These are phyloP conservation scores for Alternaria angustiovoidea DNA, from an alignment of 2,329 filamentous ascomycete genomes.

Conservation along the genomic window DNA sequence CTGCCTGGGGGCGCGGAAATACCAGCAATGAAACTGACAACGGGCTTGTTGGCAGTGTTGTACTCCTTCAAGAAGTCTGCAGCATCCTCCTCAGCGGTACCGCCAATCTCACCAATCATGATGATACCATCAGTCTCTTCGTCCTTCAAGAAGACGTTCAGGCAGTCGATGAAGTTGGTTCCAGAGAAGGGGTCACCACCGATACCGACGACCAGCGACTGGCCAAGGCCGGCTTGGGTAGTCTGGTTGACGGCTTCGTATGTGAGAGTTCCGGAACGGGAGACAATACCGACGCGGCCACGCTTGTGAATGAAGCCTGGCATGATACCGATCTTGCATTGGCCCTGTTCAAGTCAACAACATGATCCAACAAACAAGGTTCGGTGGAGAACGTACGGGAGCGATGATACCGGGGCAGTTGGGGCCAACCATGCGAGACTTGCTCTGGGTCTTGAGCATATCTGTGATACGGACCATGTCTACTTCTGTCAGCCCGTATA, in stretches of 20 bases:
- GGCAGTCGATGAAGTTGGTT: conserved; percentile 99
- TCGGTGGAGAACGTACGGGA: conserved; percentile 57
- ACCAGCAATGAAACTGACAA: conserved; percentile 97
- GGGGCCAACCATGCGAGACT: conserved; percentile 94
- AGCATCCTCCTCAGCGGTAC: conserved; percentile 95
- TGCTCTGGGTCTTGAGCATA: conserved; percentile 96
- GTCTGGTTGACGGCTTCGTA: conserved; percentile 99
- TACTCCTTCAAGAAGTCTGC: conserved; percentile 93
- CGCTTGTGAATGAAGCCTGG: conserved; percentile 99
- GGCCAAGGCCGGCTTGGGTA: conserved; percentile 93
- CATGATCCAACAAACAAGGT: neutral
- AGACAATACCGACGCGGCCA: conserved; percentile 98
- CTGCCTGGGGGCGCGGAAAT: conserved; percentile 96
- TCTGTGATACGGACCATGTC: conserved; percentile 99
- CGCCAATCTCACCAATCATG: conserved; percentile 99
- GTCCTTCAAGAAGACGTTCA: conserved; percentile 95
- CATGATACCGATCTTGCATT: conserved; percentile 99
- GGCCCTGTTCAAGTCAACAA: conserved; percentile 65
- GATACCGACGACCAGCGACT: conserved; percentile 97
- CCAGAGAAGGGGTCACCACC: conserved; percentile 98
- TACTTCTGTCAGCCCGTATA: conserved; percentile 50
- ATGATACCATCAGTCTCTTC: conserved; percentile 98
- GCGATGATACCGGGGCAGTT: conserved; percentile 99
- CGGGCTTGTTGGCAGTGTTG: conserved; percentile 94
- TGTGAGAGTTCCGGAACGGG: conserved; percentile 95